Base-by-base conservation (phyloP, 495 filamentous ascomycete species). In the Trichoderma asperelloides region DNA sequence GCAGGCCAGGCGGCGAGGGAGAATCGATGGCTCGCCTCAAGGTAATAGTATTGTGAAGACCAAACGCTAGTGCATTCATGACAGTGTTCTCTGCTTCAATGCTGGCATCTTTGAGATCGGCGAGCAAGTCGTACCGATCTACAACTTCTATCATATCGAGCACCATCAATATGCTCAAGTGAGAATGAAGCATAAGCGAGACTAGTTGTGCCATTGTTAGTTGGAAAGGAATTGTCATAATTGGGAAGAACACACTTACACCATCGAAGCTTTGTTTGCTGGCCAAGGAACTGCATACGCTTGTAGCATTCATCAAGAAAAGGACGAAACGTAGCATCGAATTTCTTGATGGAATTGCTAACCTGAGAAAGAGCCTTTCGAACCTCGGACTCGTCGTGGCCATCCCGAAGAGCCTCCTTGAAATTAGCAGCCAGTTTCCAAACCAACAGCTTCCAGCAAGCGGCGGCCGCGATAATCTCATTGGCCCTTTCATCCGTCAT, bases 51-150 rank as follows among this genome's bases (percentile, higher is more conserved):
- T 40, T 64, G n/a, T 64, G 25, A 15, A 64, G 62, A 21, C 62
- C 62, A 64, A 64, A 64, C 6, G 37, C 33, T 16, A 64, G 33
- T 28, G 62, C 30, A 37, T 64, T 40, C 62, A 64, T 64, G 30
- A 64, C 62, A 21, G 62, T 64, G 62, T 64, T 64, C 28, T 64
- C 62, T 28, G 62, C 62, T 37, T 64, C 62, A 37, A 40, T 40
- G 25, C n/a, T 64, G 28, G 37, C 27, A 13, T 33, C 62, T 40
- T 64, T 28, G 62, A 64, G 62, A 37, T 40, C 18, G 13, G 11
- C 9, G 27, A 64, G 27, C 27, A 64, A 37, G 62, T 64, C 62
- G 28, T 33, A 64, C n/a, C 62, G 62, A 9, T 64, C 62, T 40
- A 18, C 37, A 16, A 37, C 62, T 37, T 64, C 62, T 7, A 64